These are phyloP conservation scores for Komagataella kurtzmanii DNA, from an alignment of 805 yeast species.

Conservation along the genomic window DNA sequence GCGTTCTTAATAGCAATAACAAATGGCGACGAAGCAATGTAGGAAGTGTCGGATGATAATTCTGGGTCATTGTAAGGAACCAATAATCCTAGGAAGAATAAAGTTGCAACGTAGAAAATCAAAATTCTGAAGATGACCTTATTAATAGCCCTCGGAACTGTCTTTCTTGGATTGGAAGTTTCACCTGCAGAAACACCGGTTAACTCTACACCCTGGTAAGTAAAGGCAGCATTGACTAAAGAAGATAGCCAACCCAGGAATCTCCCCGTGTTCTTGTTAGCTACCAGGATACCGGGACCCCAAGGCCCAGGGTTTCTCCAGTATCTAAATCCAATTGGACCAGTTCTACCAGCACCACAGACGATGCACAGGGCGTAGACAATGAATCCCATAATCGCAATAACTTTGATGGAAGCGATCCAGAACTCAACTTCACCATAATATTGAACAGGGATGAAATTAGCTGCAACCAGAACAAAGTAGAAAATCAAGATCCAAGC, in stretches of 20 bases:
- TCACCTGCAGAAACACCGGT: slow-evolving; percentile 72
- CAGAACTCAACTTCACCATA: slow-evolving; percentile 73
- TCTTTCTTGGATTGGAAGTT: slow-evolving; percentile 50
- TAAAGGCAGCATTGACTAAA: slow-evolving; percentile 62
- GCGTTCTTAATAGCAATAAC: slow-evolving; percentile 57
- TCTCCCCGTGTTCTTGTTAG: slow-evolving; percentile 35
- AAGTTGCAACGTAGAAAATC: slow-evolving; percentile 49
- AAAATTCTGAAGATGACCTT: slow-evolving; percentile 56
- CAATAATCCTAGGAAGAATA: slow-evolving; percentile 56
- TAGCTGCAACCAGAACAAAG: slow-evolving; percentile 35
- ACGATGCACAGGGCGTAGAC: slow-evolving; percentile 58
- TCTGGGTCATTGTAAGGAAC: slow-evolving; percentile 58
- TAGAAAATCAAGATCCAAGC: slow-evolving; percentile 64
- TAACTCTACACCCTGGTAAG: slow-evolving; percentile 70
- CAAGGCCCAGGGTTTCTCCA: slow-evolving; percentile 74
- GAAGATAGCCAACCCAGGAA: slow-evolving; percentile 63
- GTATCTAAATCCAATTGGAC: slow-evolving; percentile 68
- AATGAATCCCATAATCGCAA: slow-evolving; percentile 61
- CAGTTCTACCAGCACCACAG: slow-evolving; percentile 56
- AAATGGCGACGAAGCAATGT: slow-evolving; percentile 53
- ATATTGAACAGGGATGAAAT: slow-evolving; percentile 53
- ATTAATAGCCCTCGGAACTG: slow-evolving; percentile 61
- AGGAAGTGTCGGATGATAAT: slow-evolving; percentile 21
- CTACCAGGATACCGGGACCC: slow-evolving; percentile 49
- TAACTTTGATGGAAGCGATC: slow-evolving; percentile 53